Evolutionary conservation across 768 basidiomycete genomes (phyloP).

Genomic region (Leccinum boreale): DNA sequence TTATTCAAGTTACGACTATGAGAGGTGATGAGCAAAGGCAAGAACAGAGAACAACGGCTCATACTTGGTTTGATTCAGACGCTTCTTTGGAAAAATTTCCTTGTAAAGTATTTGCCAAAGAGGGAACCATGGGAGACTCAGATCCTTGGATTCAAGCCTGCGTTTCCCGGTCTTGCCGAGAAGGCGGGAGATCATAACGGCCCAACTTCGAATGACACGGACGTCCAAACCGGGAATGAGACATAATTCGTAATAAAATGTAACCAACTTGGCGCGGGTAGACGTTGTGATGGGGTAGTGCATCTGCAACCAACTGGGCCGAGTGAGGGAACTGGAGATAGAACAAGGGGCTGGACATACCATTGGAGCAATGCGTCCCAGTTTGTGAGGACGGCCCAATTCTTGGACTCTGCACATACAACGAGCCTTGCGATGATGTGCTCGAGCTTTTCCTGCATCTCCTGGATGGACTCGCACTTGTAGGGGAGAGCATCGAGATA

Average conservation of each 20-base stretch:
- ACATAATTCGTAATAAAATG: conserved; percentile 76
- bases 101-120: conserved; percentile 74
- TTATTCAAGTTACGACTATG: conserved; percentile 62
- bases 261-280: conserved; percentile 67
- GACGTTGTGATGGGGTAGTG: conserved; percentile 71
- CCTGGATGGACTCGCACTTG: conserved; percentile 63
- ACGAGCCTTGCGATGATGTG: conserved; percentile 65
- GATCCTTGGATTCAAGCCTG: conserved; percentile 64
- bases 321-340: conserved; percentile 5
- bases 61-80: conserved; percentile 57
- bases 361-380: conserved; percentile 84
- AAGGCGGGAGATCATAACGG: conserved; percentile 73
- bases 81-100: conserved; percentile 71
- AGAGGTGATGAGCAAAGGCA: conserved; percentile 1
- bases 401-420: conserved; percentile 69
- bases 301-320: conserved; percentile 71
- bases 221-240: conserved; percentile 74
- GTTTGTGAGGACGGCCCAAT: conserved; percentile 68
- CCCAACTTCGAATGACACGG: conserved; percentile 69
- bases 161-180: conserved; percentile 66
- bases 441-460: conserved; percentile 70
- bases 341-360: conserved; percentile 35
- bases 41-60: conserved; percentile 18
- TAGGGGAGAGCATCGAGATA: conserved; percentile 73
- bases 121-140: conserved; percentile 70